Evolutionary conservation across 176 grass and related monocot genomes (phyloP).

Genomic region (Hordeum marinum): DNA sequence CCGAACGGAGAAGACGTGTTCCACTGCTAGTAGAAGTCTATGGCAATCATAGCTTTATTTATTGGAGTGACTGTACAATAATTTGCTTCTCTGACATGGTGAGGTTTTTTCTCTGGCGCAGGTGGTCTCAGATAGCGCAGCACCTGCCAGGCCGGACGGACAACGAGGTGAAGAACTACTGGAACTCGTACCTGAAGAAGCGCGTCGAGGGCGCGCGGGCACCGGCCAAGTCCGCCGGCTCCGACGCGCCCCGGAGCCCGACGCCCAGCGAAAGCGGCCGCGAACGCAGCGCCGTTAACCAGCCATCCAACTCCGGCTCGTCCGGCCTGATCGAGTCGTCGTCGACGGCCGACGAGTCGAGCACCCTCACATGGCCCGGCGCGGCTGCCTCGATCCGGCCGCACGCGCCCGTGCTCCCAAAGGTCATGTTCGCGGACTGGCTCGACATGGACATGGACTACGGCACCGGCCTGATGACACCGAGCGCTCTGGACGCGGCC

Average conservation of each 20-base stretch:
- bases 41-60: not conserved
- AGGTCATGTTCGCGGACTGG: slow-evolving; percentile 89
- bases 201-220: slow-evolving; percentile 33
- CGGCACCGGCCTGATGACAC: slow-evolving; percentile 21
- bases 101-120: slow-evolving; percentile 8
- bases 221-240: slow-evolving; percentile 4
- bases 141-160: slow-evolving; percentile 80
- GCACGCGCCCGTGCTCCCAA: slow-evolving; percentile 51
- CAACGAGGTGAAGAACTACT: slow-evolving; percentile 97
- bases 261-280: slow-evolving; percentile 5
- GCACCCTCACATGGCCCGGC: not conserved
- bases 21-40: not conserved
- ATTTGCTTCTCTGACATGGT: not conserved
- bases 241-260: slow-evolving; percentile 16
- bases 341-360: slow-evolving; percentile 35
- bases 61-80: not conserved
- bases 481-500: not conserved
- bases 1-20: not conserved
- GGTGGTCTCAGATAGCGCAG: slow-evolving; percentile 84
- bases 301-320: slow-evolving; percentile 33
- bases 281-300: not conserved
- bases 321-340: slow-evolving; percentile 28
- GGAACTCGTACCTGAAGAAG: slow-evolving; percentile 97
- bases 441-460: slow-evolving; percentile 44
- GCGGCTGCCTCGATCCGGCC: not conserved